A percentile compares a stretch with the other conserved stretches of the same genome.
Conservation (phyloP, 2,329 filamentous ascomycete species). For the Neophaeococcomyces mojaviensis region DNA sequence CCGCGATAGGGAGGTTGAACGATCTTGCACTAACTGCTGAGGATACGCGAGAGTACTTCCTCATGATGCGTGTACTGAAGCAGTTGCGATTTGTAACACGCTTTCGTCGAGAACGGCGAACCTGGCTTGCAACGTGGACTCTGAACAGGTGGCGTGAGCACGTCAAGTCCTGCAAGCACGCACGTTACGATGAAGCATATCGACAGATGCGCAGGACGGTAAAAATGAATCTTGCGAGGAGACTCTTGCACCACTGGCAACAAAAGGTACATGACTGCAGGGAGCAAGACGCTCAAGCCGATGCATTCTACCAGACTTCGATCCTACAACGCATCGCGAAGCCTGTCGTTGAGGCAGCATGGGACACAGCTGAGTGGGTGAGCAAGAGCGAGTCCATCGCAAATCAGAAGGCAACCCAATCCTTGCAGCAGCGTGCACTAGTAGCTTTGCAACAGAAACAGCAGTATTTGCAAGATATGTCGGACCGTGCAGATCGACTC, state of each 20-base stretch:
- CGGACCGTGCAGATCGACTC: constrained; percentile 3
- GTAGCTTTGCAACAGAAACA: constrained; percentile 3
- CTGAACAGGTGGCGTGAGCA: neutral
- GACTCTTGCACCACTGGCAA: constrained; percentile 3
- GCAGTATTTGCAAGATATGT: constrained; percentile 5
- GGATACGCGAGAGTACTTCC: constrained; percentile 7
- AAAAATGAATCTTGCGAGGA: constrained; percentile 6
- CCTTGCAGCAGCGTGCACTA: constrained; percentile 3
- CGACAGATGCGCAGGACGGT: constrained; percentile 8
- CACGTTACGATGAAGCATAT: constrained; percentile 8
- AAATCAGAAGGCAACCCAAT: neutral
- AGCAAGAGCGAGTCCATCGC: neutral
- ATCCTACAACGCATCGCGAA: neutral
- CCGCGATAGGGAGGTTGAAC: neutral
- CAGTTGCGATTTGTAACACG: neutral
- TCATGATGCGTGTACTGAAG: constrained; percentile 6
- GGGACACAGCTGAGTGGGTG: constrained; percentile 1
- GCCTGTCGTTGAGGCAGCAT: constrained; percentile 1
- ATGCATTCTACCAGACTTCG: constrained; percentile 4
- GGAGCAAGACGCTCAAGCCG: constrained; percentile 2
- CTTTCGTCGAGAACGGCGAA: neutral
- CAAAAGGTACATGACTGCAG: neutral
- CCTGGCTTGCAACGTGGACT: constrained; percentile 4
- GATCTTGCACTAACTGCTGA: constrained; percentile 1
- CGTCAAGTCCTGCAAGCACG: constrained; percentile 5